Conservation (phyloP, 2,329 filamentous ascomycete species). For the Fusarium equiseti region DNA sequence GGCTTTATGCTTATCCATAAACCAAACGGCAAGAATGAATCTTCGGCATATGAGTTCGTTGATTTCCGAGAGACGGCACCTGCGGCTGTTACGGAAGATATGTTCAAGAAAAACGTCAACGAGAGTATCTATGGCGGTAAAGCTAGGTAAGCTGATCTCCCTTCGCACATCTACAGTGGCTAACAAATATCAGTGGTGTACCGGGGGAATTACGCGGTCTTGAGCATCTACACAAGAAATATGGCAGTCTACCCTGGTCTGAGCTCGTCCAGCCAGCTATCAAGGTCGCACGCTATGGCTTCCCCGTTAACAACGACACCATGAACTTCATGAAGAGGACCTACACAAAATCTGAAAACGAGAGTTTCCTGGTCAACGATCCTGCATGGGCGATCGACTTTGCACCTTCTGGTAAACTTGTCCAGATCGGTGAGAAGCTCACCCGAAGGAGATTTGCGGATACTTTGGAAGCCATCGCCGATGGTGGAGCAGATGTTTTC, state of each 20-base stretch:
- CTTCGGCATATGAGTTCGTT: constrained; percentile 75
- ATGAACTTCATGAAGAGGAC: constrained; percentile 73
- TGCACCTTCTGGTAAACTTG: constrained; percentile 76
- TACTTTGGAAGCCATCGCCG: constrained; percentile 77
- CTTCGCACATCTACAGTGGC: fast-evolving
- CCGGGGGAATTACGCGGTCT: constrained; percentile 80
- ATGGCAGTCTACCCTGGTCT: constrained; percentile 74
- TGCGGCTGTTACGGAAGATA: constrained; percentile 80
- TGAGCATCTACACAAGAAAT: constrained; percentile 77
- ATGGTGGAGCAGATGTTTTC: constrained; percentile 74
- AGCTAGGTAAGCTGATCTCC: constrained; percentile 69
- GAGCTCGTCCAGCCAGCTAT: constrained; percentile 77
- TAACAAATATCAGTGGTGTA: constrained; percentile 61
- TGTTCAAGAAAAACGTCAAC: constrained; percentile 78
- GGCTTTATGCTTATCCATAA: constrained; percentile 81
- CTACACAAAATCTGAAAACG: constrained; percentile 56
- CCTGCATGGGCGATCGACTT: constrained; percentile 87
- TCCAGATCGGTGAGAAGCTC: constrained; percentile 78
- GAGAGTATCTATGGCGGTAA: constrained; percentile 77
- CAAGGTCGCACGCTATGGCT: constrained; percentile 77
- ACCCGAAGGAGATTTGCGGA: constrained; percentile 80
- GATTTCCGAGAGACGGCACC: constrained; percentile 90
- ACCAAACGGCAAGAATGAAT: constrained; percentile 61
- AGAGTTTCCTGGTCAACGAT: constrained; percentile 74
- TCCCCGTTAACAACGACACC: constrained; percentile 77